Base-by-base conservation (phyloP, 2,329 filamentous ascomycete species). In the Pestalotiopsis sp. region DNA sequence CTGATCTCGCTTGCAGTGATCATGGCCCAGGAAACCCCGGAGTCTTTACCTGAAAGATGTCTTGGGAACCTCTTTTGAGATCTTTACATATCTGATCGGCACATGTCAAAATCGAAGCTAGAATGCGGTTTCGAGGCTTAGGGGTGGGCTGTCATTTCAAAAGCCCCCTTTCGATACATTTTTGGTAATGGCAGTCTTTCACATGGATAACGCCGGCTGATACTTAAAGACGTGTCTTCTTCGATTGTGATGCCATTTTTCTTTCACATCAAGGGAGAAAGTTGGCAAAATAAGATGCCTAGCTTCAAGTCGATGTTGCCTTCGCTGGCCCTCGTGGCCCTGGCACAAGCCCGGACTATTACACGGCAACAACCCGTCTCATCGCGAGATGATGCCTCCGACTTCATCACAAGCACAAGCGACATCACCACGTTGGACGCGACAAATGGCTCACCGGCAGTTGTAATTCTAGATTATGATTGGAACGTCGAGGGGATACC, bases 401-500 rank as follows among this genome's bases (percentile, higher is more conserved):
- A 62, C 13, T 62, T 62, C 36, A 62, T 62, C 14, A 39, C 59
- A n/a, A 62, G 59, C 36, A 62, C 59, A 12, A 41, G 12, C 27
- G 59, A 62, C 14, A 62, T 39, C 14, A 62, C 59, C 11, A 62
- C 59, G 3, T 14, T 62, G 2, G 27, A 38, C 27, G 59, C 59
- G 9, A 62, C 59, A 23, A 20, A 12, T 62, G 59, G 27, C 27
- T 62, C 59, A 38, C 36, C 31, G 14, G 59, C 59, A 12, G 36
- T 62, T 9, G 31, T 62, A 13, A 62, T 62, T 23, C 58, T 71
- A 12, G 70, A 71, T 62, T 70, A 71, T 58, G 64, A 64, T 14
- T 45, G 55, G 27, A 65, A 45, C 27, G 55, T 69, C 12, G 70
- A 71, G 23, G 70, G 70, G 2, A 68, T 71, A 12, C 70, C 70